Evolutionary conservation across 2,329 filamentous ascomycete species (phyloP).

Genomic region (Sarocladiaceae sp.): DNA sequence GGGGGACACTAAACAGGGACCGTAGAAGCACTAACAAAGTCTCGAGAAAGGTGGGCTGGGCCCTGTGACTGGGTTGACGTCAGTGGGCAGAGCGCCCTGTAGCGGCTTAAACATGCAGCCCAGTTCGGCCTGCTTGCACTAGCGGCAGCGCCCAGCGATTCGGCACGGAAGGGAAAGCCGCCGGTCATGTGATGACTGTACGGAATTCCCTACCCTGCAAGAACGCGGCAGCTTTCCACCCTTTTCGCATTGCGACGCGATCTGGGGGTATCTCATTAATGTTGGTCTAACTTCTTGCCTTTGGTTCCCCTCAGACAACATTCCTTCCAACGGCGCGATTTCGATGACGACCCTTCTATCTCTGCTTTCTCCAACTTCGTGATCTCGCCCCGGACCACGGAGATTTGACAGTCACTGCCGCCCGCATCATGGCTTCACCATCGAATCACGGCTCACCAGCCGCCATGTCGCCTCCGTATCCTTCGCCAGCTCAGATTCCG

Average conservation of each 20-base stretch:
- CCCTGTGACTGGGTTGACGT: constrained; percentile 3
- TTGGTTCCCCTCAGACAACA: too few relatives aligned
- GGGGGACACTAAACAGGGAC: not conserved
- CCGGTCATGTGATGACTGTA: constrained; percentile 6
- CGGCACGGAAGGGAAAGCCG: not conserved
- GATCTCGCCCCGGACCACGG: too few relatives aligned
- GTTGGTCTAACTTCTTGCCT: not conserved
- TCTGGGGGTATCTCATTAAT: too few relatives aligned
- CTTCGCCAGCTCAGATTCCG: constrained; percentile 43
- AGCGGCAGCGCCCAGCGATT: not conserved
- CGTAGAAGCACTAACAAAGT: not conserved
- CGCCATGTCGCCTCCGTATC: constrained; percentile 52
- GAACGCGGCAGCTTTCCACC: not conserved
- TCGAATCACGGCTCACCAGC: constrained; percentile 45
- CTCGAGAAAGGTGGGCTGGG: not conserved
- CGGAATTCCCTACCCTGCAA: not conserved
- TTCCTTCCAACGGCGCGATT: not conserved
- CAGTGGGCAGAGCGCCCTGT: not conserved
- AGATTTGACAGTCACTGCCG: too few relatives aligned
- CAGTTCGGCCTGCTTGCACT: too few relatives aligned
- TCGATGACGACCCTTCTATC: too few relatives aligned
- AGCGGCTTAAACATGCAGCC: too few relatives aligned
- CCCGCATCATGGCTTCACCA: constrained; percentile 51
- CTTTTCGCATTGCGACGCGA: not conserved
- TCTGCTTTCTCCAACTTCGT: too few relatives aligned